Conservation (phyloP, 2,329 filamentous ascomycete genomes). For the Sarocladium brachiariae region DNA sequence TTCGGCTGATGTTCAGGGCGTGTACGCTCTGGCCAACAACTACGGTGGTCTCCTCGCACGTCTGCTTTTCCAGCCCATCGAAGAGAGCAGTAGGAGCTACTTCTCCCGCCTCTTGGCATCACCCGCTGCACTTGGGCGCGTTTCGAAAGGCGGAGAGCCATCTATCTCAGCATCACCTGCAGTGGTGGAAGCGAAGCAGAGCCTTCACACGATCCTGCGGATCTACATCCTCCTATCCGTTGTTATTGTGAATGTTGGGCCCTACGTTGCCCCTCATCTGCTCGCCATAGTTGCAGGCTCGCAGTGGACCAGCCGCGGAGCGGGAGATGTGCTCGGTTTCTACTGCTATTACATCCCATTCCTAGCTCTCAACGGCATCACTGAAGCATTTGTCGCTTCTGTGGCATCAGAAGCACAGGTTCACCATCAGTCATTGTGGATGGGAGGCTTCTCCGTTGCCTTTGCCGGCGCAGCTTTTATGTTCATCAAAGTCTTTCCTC, state of each 20-base stretch:
- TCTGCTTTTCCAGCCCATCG: slow-evolving; percentile 87
- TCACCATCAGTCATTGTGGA: slow-evolving; percentile 71
- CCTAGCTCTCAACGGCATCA: slow-evolving; percentile 82
- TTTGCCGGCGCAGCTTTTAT: slow-evolving; percentile 72
- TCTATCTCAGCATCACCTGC: slow-evolving; percentile 19
- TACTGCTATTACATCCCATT: slow-evolving; percentile 95
- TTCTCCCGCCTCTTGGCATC: slow-evolving; percentile 69
- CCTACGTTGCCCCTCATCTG: slow-evolving; percentile 65
- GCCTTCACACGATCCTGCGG: slow-evolving; percentile 59
- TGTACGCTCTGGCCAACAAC: slow-evolving; percentile 89
- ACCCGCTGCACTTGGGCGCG: slow-evolving; percentile 8
- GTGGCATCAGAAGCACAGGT: slow-evolving; percentile 72
- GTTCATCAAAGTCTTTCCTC: slow-evolving; percentile 59
- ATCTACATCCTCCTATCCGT: slow-evolving; percentile 70
- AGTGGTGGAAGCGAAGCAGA: slow-evolving; percentile 36
- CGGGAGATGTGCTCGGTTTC: slow-evolving; percentile 63
- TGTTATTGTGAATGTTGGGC: slow-evolving; percentile 62
- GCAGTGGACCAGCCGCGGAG: slow-evolving; percentile 68
- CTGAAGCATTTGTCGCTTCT: slow-evolving; percentile 87
- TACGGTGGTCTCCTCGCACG: slow-evolving; percentile 86
- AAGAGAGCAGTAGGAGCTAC: slow-evolving; percentile 85
- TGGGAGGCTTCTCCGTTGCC: slow-evolving; percentile 70
- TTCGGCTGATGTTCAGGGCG: slow-evolving; percentile 73
- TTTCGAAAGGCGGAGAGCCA: slow-evolving; percentile 15
- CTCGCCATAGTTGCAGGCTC: slow-evolving; percentile 70